Evolutionary conservation across 139 green algal species (phyloP), one percentile per base, ranked within the genome.

Genomic region (Monoraphidium neglectum): DNA sequence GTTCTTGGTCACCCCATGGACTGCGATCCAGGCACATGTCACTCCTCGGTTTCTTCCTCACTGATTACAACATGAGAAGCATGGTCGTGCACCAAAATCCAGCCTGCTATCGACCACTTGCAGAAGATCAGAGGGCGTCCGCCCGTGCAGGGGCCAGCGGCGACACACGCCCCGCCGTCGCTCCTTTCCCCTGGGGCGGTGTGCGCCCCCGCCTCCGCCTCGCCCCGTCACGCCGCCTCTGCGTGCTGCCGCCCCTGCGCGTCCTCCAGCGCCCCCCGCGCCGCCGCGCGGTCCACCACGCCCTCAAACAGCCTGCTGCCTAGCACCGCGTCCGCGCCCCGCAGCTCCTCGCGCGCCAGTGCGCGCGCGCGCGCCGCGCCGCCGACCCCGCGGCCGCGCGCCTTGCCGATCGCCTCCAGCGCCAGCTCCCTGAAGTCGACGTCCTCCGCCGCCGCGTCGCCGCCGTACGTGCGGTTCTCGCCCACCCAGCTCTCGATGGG

Each of bases 401-500:
- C 57, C 6, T 13, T 5, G 10, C 6, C 57, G 57, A 65, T 65
- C 26, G 57, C 8, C 6, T 32, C 57, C 6, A 65, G 28, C 57
- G 57, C 57, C 57, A 13, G 10, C 28, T 65, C n/a, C 57, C 57
- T 8, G 26, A 33, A 32, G 28, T 65, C 57, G 26, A 16, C 13
- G 10, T 10, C 57, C 57, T 10, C 57, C 6, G 57, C 10, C 28
- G 57, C 10, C n/a, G 28, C 28, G 57, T 65, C 57, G 10, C 28
- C 57, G 10, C 5, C 6, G 57, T 30, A 65, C 73, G 84, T 77
- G 66, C 83, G 81, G 80, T 88, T 90, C 61, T 81, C 70, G n/a
- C 77, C 75, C 21, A 90, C 82, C 86, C 86, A 90, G 57, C 70
- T 70, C 75, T 88, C 77, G 49, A 87, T 80, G 10, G 86, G 82